A percentile compares a stretch with the other conserved stretches of the same genome.
phyloP scores from a whole-genome alignment of 2,329 filamentous ascomycete genomes.

The Mycogone perniciosa region DNA sequence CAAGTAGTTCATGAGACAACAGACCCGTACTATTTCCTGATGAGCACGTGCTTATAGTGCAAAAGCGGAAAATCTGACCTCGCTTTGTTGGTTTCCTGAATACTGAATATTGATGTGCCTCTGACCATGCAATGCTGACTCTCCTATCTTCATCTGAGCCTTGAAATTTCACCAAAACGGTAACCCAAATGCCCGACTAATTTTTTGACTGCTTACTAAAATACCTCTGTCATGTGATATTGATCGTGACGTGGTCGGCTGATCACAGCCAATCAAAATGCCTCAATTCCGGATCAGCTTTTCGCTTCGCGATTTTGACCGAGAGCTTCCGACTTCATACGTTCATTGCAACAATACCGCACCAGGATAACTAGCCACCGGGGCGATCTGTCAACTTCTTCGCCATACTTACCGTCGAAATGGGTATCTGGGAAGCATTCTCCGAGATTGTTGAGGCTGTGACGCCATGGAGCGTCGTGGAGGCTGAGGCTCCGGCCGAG shows the following conservation, averaged over 20 bases:
- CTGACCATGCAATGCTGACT: no score
- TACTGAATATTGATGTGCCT: no score
- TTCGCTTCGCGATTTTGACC: slow-evolving; percentile 34
- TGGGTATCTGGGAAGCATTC: slow-evolving; percentile 62
- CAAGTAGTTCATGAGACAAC: no score
- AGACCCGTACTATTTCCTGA: no score
- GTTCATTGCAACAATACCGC: slow-evolving; percentile 25
- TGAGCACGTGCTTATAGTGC: no score
- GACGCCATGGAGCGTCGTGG: slow-evolving; percentile 57
- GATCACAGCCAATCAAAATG: slow-evolving; percentile 39
- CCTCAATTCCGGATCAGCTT: slow-evolving; percentile 44
- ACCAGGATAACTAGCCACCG: slow-evolving; percentile 31
- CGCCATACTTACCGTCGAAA: slow-evolving; percentile 34
- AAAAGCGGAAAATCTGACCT: no score
- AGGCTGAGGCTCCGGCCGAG: slow-evolving; percentile 64
- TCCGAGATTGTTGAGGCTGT: slow-evolving; percentile 59
- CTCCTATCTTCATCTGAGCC: neutral
- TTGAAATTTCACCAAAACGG: neutral
- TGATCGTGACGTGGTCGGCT: slow-evolving; percentile 15
- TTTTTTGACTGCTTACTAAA: neutral
- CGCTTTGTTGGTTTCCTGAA: no score
- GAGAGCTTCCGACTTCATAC: slow-evolving; percentile 37
- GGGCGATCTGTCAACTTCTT: slow-evolving; percentile 33
- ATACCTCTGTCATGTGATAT: slow-evolving; percentile 19
- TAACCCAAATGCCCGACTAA: neutral